These are phyloP conservation scores for Pilaira anomala DNA, from an alignment of 192 early-diverging fungal species.

Conservation along the genomic window DNA sequence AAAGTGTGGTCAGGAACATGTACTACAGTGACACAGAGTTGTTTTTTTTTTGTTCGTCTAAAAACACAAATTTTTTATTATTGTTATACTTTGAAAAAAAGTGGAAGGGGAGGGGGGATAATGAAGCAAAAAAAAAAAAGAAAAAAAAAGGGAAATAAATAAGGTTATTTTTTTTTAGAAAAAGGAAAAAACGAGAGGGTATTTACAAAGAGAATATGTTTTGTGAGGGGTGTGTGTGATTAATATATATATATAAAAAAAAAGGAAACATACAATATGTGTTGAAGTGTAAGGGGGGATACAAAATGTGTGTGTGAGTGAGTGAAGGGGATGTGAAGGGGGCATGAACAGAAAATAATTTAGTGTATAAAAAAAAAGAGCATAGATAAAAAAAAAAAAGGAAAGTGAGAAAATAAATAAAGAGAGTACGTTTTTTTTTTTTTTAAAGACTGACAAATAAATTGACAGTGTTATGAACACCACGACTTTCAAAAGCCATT, in stretches of 20 bases:
- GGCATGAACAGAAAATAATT: neutral
- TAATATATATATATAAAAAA: too few relatives aligned
- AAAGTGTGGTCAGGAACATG: too few relatives aligned
- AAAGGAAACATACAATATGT: neutral
- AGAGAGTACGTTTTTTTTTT: too few relatives aligned
- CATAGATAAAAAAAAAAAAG: neutral
- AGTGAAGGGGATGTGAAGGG: too few relatives aligned
- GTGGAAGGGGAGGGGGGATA: neutral
- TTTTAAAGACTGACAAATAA: conserved; percentile 51
- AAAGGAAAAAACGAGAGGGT: neutral
- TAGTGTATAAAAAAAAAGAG: neutral
- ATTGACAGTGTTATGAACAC: conserved; percentile 48
- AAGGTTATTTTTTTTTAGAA: too few relatives aligned
- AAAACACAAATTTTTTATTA: conserved; percentile 9
- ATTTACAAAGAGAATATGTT: neutral
- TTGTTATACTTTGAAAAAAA: conserved; percentile 8
- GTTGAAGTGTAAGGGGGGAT: neutral
- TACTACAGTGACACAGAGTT: too few relatives aligned
- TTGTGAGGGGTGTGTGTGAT: neutral
- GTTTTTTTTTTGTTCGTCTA: conserved; percentile 7
- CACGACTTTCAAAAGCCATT: conserved; percentile 78
- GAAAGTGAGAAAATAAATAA: neutral
- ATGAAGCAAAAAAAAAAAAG: conserved; percentile 2
- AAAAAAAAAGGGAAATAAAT: neutral
- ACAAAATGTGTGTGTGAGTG: too few relatives aligned